A percentile compares a stretch with the other conserved stretches of the same genome.
Conservation (phyloP, 2,329 filamentous ascomycete genomes). For the Plenodomus lindquistii region DNA sequence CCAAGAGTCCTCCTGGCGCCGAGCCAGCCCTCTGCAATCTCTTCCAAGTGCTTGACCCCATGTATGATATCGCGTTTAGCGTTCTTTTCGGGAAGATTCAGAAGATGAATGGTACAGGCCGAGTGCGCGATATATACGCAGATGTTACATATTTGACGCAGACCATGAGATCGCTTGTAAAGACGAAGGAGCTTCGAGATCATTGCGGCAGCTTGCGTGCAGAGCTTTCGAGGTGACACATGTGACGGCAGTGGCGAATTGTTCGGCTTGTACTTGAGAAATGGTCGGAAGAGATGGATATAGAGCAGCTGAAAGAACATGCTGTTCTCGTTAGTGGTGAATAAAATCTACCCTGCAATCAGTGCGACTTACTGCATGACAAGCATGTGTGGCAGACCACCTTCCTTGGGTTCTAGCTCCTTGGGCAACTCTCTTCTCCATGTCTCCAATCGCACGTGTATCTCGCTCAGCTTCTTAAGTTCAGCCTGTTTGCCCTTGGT, state of each 20-base stretch:
- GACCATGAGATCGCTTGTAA: constrained; percentile 88
- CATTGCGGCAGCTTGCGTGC: constrained; percentile 83
- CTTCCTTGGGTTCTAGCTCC: constrained; percentile 88
- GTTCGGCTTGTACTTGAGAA: constrained; percentile 83
- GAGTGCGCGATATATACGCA: constrained; percentile 95
- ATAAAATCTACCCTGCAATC: not conserved
- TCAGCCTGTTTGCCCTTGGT: constrained; percentile 76
- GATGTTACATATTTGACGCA: constrained; percentile 94
- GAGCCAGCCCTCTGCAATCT: constrained; percentile 94
- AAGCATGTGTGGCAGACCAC: constrained; percentile 80
- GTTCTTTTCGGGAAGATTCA: constrained; percentile 91
- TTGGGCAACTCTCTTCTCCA: constrained; percentile 84
- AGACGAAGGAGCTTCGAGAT: constrained; percentile 94
- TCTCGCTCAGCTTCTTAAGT: constrained; percentile 87
- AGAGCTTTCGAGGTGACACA: constrained; percentile 87
- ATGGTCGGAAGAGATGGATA: constrained; percentile 93
- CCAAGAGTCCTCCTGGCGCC: constrained; percentile 83
- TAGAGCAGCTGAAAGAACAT: constrained; percentile 98
- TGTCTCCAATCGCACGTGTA: constrained; percentile 85
- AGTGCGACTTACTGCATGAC: constrained; percentile 76
- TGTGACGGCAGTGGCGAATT: constrained; percentile 83
- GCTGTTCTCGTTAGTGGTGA: constrained; percentile 55
- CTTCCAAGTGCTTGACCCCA: constrained; percentile 87
- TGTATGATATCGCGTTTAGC: constrained; percentile 88
- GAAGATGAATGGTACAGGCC: constrained; percentile 89